Evolutionary conservation across 1,139 yeast species (phyloP), one percentile per base, ranked within the genome.

Genomic region (Yamadazyma triangularis): DNA sequence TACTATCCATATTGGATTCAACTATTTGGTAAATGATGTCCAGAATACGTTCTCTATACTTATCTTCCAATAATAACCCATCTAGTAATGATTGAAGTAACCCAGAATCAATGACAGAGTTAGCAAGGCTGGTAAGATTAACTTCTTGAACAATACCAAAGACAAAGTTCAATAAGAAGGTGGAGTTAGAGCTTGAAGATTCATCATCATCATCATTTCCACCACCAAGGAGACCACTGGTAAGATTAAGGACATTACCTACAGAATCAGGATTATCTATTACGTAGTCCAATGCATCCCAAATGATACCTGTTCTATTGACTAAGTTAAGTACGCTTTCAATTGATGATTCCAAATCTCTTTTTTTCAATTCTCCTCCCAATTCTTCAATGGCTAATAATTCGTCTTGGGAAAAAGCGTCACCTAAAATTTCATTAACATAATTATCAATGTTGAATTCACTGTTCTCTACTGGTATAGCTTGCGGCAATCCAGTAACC

Each of bases 271-370:
- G 58, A 31, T 55, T 45, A 22, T 50, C 58, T 12, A 67, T 67
- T 29, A 64, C 48, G 24, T 55, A 52, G 39, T 68, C 69, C 29
- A 68, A 54, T 13, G 56, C 48, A 9, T 49, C 46, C 50, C 63
- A 62, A 25, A 68, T 45, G 11, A 68, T 40, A 10, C 69, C 71
- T 2, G 72, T 55, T 21, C 40, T 42, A 42, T 67, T 66, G 23
- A 66, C 48, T n/a, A 50, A 31, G 12, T 41, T 31, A 15, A 65
- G 40, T 13, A 61, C 37, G 8, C 48, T 30, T 21, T 49, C 56
- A 29, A 58, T 44, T 9, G 50, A 42, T 8, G 44, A 40, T 36
- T 49, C 47, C 23, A 48, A 34, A 29, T 47, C 54, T 41, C 60
- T 47, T 39, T 23, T 36, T 28, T 28, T 23, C n/a, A 28, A 13